A percentile compares a stretch with the other conserved stretches of the same genome.
Evolutionary conservation across 768 basidiomycete species (phyloP).

Genomic region (Pleurotus eryngii): DNA sequence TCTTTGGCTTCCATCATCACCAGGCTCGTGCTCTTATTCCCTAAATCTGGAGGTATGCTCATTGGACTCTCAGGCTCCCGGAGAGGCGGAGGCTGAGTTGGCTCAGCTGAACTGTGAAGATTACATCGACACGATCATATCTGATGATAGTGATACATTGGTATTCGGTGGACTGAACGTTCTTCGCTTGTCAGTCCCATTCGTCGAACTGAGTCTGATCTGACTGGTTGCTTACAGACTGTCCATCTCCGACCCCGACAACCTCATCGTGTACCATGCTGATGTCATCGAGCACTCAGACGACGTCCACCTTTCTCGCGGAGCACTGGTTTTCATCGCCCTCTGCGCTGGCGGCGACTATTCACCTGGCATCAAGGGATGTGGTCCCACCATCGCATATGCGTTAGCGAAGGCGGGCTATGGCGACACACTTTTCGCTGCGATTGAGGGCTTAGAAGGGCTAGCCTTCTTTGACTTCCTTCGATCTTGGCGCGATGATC

Average conservation of each 20-base stretch:
- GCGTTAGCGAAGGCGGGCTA: conserved; percentile 20
- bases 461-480: background rate
- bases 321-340: background rate
- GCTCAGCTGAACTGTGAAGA: conserved; percentile 4
- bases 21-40: conserved; percentile 9
- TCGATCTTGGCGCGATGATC: conserved; percentile 5
- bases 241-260: too few relatives aligned
- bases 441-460: conserved; percentile 8
- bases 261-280: too few relatives aligned
- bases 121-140: conserved; percentile 6
- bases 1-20: conserved; percentile 38
- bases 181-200: too few relatives aligned
- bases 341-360: background rate
- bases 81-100: conserved; percentile 12
- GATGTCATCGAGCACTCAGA: conserved; percentile 29
- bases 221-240: too few relatives aligned
- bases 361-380: conserved; percentile 14
- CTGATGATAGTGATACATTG: conserved; percentile 7
- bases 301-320: background rate
- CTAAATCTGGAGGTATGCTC: background rate
- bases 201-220: too few relatives aligned
- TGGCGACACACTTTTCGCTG: conserved; percentile 25
- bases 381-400: conserved; percentile 11
- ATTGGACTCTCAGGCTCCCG: conserved; percentile 6
- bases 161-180: conserved; percentile 31